Base-by-base conservation (phyloP, 1,284 basidiomycete genomes). In the Rhizoctonia solani region DNA sequence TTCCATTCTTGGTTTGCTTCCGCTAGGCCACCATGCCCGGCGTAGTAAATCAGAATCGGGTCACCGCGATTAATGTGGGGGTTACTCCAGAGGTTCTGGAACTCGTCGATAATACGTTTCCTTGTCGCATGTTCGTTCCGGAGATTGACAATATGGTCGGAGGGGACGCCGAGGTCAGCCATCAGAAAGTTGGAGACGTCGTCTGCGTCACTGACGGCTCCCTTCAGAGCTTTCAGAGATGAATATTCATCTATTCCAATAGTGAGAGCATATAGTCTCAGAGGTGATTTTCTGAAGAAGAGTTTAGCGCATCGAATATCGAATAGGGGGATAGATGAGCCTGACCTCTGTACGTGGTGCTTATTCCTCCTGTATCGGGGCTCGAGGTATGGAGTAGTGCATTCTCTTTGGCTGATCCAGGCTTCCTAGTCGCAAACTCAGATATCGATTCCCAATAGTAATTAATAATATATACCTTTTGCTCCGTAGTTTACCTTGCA, bases 71-170 rank as follows among this genome's bases (percentile, higher is more conserved):
- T 11, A 27, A 65, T 65, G 0, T 50, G 49, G 3, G 9, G 4
- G 21, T 65, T 49, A 1, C n/a, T 34, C 25, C 9, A 25, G 32
- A 61, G 44, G n/a, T 13, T 11, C 25, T 39, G 61, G 13, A 65
- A 54, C 3, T 23, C 49, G 14, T 44, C 25, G 21, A 65, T 65
- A 34, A 65, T 65, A 4, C 11, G 25, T n/a, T n/a, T 9, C 6
- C 61, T 42, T 21, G 61, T 42, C 6, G 61, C 61, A 9, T 25
- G 14, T 16, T 25, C 23, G 75, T 88, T 81, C 59, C 83, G 73
- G 32, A 89, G 79, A 68, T 81, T 74, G 70, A 80, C 79, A 52
- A 65, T 65, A 13, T 65, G 61, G 41, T 19, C 13, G n/a, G 21
- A 13, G 25, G 61, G 61, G 13, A 54, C 50, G n/a, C 29, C 23